Base-by-base conservation (phyloP, 2,329 filamentous ascomycete species). In the Alternaria gansuensis region DNA sequence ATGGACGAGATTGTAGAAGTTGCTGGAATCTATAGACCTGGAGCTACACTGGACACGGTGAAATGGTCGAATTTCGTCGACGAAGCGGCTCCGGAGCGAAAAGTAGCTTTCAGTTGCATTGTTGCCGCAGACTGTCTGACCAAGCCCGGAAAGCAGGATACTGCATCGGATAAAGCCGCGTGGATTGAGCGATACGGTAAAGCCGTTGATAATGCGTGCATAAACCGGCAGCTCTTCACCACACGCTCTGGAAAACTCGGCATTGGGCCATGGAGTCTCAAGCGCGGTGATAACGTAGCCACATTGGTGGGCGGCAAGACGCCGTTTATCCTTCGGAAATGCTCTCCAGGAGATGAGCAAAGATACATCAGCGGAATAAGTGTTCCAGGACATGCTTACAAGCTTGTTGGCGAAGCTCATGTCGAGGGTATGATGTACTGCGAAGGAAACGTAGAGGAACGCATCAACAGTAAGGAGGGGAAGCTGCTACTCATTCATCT, bases 381-480 rank as follows among this genome's bases (percentile, higher is more conserved):
- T 28, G 26, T 28, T 28, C 4, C 26, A 8, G 26, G 3, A 28
- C 2, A 7, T 10, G n/a, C 17, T 41, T 34, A 59, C 39, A 49
- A 49, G 24, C 46, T 66, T 31, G 36, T 66, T 29, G 59, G 63
- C 26, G 61, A 64, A 40, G 48, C 45, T 24, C 56, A 44, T 24
- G 53, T 66, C 5, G 28, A 62, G 11, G 56, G 50, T 8, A 26
- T 58, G 3, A 60, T 64, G 50, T 56, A 43, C 24, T 45, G 58
- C 29, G 31, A 57, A 14, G 60, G 37, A n/a, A 48, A 23, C 26
- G 57, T 57, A 21, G 31, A 56, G 29, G 53, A 48, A 21, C 36
- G 36, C 7, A 37, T 21, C 3, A 21, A 37, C n/a, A 37, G n/a
- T 21, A n/a, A n/a, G n/a, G 36, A 37, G 36, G 36, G 21, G 9